Evolutionary conservation across 352 stramenopile genomes (phyloP), one percentile per base, ranked within the genome.

Genomic region (Pythium sukuiense): DNA sequence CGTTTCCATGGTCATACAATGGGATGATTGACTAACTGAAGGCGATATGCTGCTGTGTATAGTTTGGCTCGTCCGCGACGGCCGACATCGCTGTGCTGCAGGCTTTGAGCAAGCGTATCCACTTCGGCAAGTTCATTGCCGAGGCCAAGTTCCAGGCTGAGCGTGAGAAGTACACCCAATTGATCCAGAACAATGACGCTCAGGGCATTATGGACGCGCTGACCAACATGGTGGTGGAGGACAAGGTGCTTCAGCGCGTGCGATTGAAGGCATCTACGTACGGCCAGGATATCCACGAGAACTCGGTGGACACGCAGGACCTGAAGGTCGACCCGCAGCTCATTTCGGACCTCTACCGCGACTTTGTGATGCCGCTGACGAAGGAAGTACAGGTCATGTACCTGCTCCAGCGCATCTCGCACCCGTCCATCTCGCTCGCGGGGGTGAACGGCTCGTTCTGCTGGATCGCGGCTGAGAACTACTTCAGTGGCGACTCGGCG

Each of bases 51-150:
- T 35, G 32, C 32, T 24, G 20, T 24, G 20, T 33, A 63, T 55
- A 94, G 84, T 93, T 84, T 71, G 87, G 87, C n/a, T 96, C 87
- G 32, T 79, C 87, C 2, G 82, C 84, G 18, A 93, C 85, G 30
- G 87, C 84, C 0, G 95, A 99, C 55, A 97, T 98, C 69, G 85
- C 92, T 0, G 88, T 97, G 33, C 72, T 99, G 29, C 96, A 99
- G 69, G 97, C 97, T 29, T 76, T 99, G 18, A 98, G 87, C 66
- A 97, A 98, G 72, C 88, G 97, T 66, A 97, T 99, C 64, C 97
- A 99, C 73, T 99, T 98, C 63, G 97, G 97, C 54, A 99, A 99
- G 71, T 99, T 99, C 76, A 98, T 99, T n/a, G 97, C 97, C 0
- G 87, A 95, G 65, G 96, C 90, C 74, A 99, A 99, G 80, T 99